Base-by-base conservation (phyloP, 371 early-diverging fungal species). In the Zychaea mexicana region DNA sequence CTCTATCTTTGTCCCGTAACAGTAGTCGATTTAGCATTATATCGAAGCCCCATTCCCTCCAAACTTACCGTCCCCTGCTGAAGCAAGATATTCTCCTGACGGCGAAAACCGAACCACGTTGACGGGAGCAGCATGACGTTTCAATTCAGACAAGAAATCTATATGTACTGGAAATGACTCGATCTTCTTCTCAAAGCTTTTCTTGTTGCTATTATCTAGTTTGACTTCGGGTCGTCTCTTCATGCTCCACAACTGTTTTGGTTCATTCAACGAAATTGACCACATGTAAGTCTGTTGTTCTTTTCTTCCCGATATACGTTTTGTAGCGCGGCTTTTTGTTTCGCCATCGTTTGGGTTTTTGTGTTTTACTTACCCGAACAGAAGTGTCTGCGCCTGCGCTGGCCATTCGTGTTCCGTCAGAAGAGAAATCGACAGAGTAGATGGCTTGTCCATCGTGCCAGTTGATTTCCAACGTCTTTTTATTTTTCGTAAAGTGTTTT, bases 51-150 rank as follows among this genome's bases (percentile, higher is more conserved):
- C 15, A n/a, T 33, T 58, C 19, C 2, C 4, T 19, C 3, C 8
- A 19, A 10, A 19, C 68, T 52, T 79, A 92, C 94, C 95, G 73
- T 97, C 96, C 13, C 96, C 96, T 24, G 92, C 95, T 2, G 96
- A 92, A 6, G 98, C 96, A 27, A 96, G 77, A 15, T 84, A 73
- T 26, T 84, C 85, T 66, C 92, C 90, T 58, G 74, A 71, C 0
- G 97, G 97, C 17, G 92, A 89, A 70, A 94, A 98, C n/a, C 96
- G 88, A 1, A 98, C 97, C 24, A 91, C 91, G 69, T 98, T 98
- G 45, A 98, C 98, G 2, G 94, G 92, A 4, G 89, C 91, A 1
- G 91, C 84, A 72, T 98, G 98, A 19, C 94, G 84, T 53, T 87
- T 85, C 45, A 98, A 77, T 59, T 90, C 93, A 26, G 97, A 89